Conservation (phyloP, 176 grass and related monocot species). For the Bromus sterilis region DNA sequence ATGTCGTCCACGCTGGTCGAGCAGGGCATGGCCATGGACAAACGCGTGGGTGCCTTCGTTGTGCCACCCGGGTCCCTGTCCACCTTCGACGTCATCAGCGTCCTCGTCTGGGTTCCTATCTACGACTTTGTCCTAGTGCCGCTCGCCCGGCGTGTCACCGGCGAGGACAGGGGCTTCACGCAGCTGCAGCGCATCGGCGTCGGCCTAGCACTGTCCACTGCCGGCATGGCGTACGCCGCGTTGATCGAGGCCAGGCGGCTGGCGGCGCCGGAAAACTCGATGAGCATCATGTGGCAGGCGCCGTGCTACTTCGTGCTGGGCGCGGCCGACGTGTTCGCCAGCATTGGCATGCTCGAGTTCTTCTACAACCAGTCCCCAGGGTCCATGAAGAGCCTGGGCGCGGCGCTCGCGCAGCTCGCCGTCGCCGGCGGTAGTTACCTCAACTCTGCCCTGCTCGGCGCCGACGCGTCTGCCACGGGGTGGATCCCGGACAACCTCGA, state of each 20-base stretch:
- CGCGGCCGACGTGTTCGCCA: slow-evolving; percentile 22
- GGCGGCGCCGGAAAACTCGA: not conserved
- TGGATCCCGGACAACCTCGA: slow-evolving; percentile 16
- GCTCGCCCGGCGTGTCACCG: slow-evolving; percentile 17
- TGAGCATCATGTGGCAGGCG: not conserved
- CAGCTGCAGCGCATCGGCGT: slow-evolving; percentile 21
- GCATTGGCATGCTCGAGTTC: slow-evolving; percentile 28
- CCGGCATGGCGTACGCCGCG: slow-evolving; percentile 23
- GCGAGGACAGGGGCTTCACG: slow-evolving; percentile 17
- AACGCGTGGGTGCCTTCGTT: slow-evolving; percentile 10
- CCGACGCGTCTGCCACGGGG: not conserved
- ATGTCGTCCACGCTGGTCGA: slow-evolving; percentile 32
- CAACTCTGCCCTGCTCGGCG: slow-evolving; percentile 3
- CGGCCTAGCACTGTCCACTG: slow-evolving; percentile 12
- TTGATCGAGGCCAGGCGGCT: slow-evolving; percentile 17
- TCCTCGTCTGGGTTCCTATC: slow-evolving; percentile 16
- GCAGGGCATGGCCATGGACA: slow-evolving; percentile 26
- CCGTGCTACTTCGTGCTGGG: slow-evolving; percentile 16
- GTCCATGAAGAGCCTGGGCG: slow-evolving; percentile 33
- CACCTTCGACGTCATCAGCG: slow-evolving; percentile 14
- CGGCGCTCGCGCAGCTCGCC: not conserved
- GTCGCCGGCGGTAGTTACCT: slow-evolving; percentile 12
- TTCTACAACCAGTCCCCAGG: slow-evolving; percentile 33
- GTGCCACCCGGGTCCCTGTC: slow-evolving; percentile 25
- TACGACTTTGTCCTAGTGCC: slow-evolving; percentile 37